Evolutionary conservation across 257 asterid species (phyloP).

Genomic region (Fraxinus cuspidata): DNA sequence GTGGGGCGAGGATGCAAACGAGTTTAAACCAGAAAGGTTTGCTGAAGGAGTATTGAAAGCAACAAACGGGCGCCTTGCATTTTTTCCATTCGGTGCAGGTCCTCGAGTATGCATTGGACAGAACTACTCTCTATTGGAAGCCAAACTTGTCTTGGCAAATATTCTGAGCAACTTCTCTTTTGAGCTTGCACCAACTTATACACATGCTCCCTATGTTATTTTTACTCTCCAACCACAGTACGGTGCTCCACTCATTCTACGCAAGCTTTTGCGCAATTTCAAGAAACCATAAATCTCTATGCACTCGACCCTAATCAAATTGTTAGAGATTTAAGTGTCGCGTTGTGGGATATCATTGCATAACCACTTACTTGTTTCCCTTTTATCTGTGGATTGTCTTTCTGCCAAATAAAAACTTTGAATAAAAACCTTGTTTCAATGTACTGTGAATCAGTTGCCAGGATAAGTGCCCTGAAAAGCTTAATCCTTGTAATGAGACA

Average conservation of each 20-base stretch:
- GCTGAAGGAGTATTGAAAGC: constrained; percentile 39
- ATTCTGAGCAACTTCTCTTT: constrained; percentile 34
- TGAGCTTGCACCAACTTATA: constrained; percentile 37
- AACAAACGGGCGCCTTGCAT: constrained; percentile 38
- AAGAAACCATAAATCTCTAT: too few relatives aligned
- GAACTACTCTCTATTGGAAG: constrained; percentile 41
- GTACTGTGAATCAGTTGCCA: too few relatives aligned
- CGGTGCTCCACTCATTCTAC: constrained; percentile 46
- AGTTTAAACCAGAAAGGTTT: constrained; percentile 43
- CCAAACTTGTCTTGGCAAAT: constrained; percentile 37
- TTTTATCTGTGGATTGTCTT: too few relatives aligned
- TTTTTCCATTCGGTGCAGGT: constrained; percentile 47
- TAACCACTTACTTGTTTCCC: too few relatives aligned
- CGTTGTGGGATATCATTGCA: too few relatives aligned
- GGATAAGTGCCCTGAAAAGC: too few relatives aligned
- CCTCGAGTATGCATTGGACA: constrained; percentile 47
- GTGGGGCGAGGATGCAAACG: constrained; percentile 47
- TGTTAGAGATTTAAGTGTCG: too few relatives aligned
- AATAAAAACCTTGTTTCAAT: too few relatives aligned
- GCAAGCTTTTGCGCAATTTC: constrained; percentile 18
- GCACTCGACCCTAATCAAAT: too few relatives aligned
- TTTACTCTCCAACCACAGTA: constrained; percentile 44
- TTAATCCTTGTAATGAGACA: too few relatives aligned
- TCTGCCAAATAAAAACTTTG: too few relatives aligned
- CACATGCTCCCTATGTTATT: constrained; percentile 37